Base-by-base conservation (phyloP, 805 yeast genomes). In the Wickerhamomyces subpelliculosus region DNA sequence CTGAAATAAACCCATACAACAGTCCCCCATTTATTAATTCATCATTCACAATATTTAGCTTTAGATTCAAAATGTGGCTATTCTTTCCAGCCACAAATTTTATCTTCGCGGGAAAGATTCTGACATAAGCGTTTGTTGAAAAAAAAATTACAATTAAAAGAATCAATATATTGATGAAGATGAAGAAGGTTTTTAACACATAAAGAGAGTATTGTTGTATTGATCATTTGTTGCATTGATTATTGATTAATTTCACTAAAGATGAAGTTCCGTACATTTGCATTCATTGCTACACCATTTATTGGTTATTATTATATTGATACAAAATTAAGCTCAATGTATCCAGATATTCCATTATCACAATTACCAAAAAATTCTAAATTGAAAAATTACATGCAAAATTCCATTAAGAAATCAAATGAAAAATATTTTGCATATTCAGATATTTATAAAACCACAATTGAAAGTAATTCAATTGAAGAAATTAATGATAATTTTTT, bases 301-400 rank as follows among this genome's bases (percentile, higher is more conserved):
- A 45, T 46, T 11, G 51, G 55, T 1, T 45, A 46, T 19, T 41
- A 25, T 18, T 23, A 43, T 18, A 31, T 50, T 2, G 54, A 50
- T 32, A 41, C 36, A 11, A 36, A 44, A 12, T 35, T 50, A 9
- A 28, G 23, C 7, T 35, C 39, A 27, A 36, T 32, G 27, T 52
- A 38, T 31, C 54, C 54, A 18, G 40, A 45, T 18, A 35, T 52
- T 17, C 44, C 51, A 9, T 28, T 40, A 8, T 46, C 43, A 27
- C 44, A 47, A n/a, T 32, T 52, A 1, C 52, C 57, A 2, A 27
- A 34, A 4, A 34, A 39, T 2, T 41, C 54, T 1, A 40, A 38
- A 9, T 27, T 25, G 25, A 32, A 11, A n/a, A 27, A 17, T 42
- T 49, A 34, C 1, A 29, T 20, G 25, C 31, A 11, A n/a, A 27